phyloP scores from a whole-genome alignment of 371 early-diverging fungal genomes.

The Cokeromyces recurvatus region DNA sequence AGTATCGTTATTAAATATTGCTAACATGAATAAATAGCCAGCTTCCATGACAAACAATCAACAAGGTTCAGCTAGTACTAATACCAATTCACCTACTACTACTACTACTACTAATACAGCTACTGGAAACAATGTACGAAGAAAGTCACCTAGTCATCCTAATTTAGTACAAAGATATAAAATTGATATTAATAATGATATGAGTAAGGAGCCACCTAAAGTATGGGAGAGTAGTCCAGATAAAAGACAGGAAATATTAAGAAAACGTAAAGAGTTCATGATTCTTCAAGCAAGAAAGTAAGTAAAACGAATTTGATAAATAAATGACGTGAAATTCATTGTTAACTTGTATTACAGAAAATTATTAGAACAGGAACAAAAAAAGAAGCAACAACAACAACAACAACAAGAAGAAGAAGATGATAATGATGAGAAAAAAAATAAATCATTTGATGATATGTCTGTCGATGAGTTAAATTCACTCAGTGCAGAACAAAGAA shows the following conservation, averaged over 20 bases:
- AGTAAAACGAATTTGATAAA: constrained; percentile 4
- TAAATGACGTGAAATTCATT: neutral
- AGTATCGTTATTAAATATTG: too few species aligned
- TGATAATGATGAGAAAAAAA: neutral
- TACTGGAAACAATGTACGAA: too few species aligned
- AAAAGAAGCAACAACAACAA: constrained; percentile 7
- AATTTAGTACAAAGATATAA: constrained; percentile 51
- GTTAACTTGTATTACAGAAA: constrained; percentile 18
- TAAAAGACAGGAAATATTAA: constrained; percentile 71
- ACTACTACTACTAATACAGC: constrained; percentile 9
- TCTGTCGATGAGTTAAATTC: constrained; percentile 43
- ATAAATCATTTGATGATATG: constrained; percentile 30
- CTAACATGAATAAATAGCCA: constrained; percentile 12
- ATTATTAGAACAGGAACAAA: constrained; percentile 31
- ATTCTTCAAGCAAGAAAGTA: constrained; percentile 81
- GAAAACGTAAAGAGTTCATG: constrained; percentile 84
- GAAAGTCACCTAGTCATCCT: constrained; percentile 29
- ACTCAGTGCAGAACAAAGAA: constrained; percentile 35
- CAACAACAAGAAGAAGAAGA: neutral
- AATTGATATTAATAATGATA: constrained; percentile 35
- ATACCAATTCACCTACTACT: neutral
- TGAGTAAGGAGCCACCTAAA: constrained; percentile 60
- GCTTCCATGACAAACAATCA: constrained; percentile 23
- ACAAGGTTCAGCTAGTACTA: constrained; percentile 4
- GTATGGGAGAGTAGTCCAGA: constrained; percentile 75